phyloP scores from a whole-genome alignment of 768 basidiomycete species.

The Lyophyllum decastes region DNA sequence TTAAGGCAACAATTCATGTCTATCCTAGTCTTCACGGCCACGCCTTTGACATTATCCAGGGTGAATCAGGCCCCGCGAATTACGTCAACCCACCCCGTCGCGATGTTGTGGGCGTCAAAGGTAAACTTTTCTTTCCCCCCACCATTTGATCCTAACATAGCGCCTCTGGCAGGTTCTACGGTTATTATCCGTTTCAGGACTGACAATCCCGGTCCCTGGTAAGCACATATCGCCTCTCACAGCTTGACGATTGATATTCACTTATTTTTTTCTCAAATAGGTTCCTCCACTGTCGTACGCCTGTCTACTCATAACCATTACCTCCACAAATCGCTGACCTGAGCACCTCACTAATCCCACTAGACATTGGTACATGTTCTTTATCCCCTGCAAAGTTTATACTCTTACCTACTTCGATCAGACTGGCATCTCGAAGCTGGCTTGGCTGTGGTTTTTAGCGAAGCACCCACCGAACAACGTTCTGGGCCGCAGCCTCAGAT shows the following conservation, averaged over 20 bases:
- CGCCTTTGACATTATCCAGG: conserved; percentile 26
- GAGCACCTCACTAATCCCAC: neutral
- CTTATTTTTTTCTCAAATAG: neutral
- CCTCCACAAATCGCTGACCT: neutral
- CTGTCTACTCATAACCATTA: neutral
- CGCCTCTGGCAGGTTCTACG: conserved; percentile 15
- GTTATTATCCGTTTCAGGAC: conserved; percentile 42
- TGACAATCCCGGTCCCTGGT: conserved; percentile 38
- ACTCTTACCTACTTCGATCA: neutral
- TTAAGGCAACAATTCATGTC: neutral
- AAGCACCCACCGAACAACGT: neutral
- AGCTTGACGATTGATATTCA: neutral
- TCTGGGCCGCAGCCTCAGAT: neutral
- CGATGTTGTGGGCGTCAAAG: conserved; percentile 21
- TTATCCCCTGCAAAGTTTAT: neutral
- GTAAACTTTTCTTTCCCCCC: neutral
- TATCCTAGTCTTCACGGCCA: conserved; percentile 23
- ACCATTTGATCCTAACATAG: neutral
- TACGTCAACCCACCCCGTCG: conserved; percentile 26
- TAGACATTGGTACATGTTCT: neutral
- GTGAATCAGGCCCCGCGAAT: conserved; percentile 17
- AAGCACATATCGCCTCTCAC: neutral
- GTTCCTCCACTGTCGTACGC: neutral
- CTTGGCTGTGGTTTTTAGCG: neutral
- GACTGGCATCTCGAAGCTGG: conserved; percentile 15